These are phyloP conservation scores for Rhizopus stolonifer DNA, from an alignment of 371 early-diverging fungal species.

Conservation along the genomic window DNA sequence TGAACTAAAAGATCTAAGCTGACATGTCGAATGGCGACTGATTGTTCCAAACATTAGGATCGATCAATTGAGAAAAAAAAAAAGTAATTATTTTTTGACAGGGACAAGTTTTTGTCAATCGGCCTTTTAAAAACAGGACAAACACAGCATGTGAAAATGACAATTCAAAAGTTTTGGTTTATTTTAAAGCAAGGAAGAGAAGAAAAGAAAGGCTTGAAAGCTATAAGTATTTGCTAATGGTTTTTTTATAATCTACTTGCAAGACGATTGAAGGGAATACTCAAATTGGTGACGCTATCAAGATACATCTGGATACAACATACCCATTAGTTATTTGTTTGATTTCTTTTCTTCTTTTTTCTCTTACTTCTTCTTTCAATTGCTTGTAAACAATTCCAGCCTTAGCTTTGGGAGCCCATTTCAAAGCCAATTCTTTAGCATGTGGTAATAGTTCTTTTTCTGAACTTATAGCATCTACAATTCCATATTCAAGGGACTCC, in stretches of 20 bases:
- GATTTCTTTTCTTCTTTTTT: neutral
- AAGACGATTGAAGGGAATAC: constrained; percentile 30
- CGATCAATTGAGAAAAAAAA: constrained; percentile 14
- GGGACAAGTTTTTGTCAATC: no score
- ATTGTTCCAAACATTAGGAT: constrained; percentile 5
- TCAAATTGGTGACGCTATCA: constrained; percentile 18
- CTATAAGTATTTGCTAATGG: no score
- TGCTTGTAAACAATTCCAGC: constrained; percentile 46
- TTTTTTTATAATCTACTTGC: constrained; percentile 33
- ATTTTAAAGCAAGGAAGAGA: no score
- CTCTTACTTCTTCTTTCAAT: constrained; percentile 47
- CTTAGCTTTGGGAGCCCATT: constrained; percentile 59
- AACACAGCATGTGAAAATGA: no score
- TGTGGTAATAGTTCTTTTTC: constrained; percentile 48
- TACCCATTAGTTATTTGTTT: neutral
- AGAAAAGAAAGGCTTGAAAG: no score
- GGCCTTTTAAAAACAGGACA: no score
- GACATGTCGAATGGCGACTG: neutral
- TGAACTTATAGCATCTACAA: constrained; percentile 62
- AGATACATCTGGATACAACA: constrained; percentile 29
- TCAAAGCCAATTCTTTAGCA: constrained; percentile 58
- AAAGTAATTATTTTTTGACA: constrained; percentile 5
- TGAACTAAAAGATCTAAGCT: neutral
- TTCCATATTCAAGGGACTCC: constrained; percentile 58
- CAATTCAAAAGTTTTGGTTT: no score